Percentiles rank a stretch among this genome's conserved stretches.
Conservation (phyloP, 2,329 filamentous ascomycete genomes). For the Nemania serpens region DNA sequence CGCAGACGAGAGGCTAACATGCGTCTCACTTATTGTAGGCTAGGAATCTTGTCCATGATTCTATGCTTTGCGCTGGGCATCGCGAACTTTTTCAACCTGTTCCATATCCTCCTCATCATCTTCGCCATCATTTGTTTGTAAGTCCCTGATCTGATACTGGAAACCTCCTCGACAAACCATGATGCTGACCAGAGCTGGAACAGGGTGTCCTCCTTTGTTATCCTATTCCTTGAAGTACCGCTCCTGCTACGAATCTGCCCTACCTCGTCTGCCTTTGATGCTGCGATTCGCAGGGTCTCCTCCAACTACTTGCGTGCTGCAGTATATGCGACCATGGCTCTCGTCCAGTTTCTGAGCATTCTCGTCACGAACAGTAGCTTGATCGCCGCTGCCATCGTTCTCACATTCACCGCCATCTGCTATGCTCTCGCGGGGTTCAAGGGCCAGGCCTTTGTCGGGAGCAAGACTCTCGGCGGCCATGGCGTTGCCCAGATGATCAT, state of each 20-base stretch:
- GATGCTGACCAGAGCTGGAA: not conserved
- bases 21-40: constrained; percentile 49
- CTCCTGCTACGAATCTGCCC: constrained; percentile 97
- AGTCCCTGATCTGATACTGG: constrained; percentile 35
- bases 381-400: constrained; percentile 83
- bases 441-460: constrained; percentile 84
- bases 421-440: constrained; percentile 81
- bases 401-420: constrained; percentile 77
- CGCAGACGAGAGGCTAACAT: constrained; percentile 30
- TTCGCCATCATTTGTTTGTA: constrained; percentile 61
- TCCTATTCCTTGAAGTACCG: constrained; percentile 88
- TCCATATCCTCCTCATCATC: constrained; percentile 52
- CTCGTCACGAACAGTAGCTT: constrained; percentile 68
- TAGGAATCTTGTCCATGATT: constrained; percentile 72
- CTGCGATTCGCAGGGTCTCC: constrained; percentile 86
- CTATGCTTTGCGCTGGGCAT: constrained; percentile 72
- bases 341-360: constrained; percentile 84
- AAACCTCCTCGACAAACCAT: not conserved
- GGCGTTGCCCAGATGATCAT: constrained; percentile 99
- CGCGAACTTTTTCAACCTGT: constrained; percentile 65
- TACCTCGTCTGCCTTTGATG: constrained; percentile 87
- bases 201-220: constrained; percentile 72
- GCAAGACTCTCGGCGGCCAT: constrained; percentile 93
- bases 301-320: constrained; percentile 96
- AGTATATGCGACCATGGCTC: constrained; percentile 80